Percentiles rank a stretch among this genome's conserved stretches.
phyloP scores from a whole-genome alignment of 2,329 filamentous ascomycete genomes.

The Epicoccum sorghinum region DNA sequence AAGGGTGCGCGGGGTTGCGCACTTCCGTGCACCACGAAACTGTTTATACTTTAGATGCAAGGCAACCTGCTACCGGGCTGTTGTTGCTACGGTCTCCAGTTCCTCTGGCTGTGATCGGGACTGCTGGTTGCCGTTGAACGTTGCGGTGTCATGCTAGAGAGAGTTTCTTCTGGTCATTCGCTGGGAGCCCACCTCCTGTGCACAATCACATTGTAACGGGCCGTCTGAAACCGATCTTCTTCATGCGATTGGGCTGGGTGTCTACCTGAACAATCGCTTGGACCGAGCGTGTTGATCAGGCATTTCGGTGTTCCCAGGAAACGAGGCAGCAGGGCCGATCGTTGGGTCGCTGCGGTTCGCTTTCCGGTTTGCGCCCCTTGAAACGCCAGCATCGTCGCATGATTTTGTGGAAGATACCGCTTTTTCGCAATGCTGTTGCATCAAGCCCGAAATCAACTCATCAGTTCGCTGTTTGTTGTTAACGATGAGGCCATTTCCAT shows the following conservation, averaged over 20 bases:
- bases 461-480: slow-evolving; percentile 16
- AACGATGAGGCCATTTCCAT: slow-evolving; percentile 11
- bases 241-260: slow-evolving; percentile 21
- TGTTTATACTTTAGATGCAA: slow-evolving; percentile 20
- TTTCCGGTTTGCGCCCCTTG: slow-evolving; percentile 30
- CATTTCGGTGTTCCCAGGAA: slow-evolving; percentile 25
- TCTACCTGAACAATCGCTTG: slow-evolving; percentile 11
- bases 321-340: slow-evolving; percentile 29
- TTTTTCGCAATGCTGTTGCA: slow-evolving; percentile 6
- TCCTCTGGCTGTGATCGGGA: slow-evolving; percentile 6
- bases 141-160: neutral
- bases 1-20: slow-evolving; percentile 28
- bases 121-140: slow-evolving; percentile 1
- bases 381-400: slow-evolving; percentile 39
- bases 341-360: slow-evolving; percentile 30
- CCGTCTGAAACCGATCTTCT: slow-evolving; percentile 28
- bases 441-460: slow-evolving; percentile 4
- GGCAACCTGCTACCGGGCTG: slow-evolving; percentile 13
- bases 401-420: slow-evolving; percentile 18
- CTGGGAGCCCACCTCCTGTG: neutral
- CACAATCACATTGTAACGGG: neutral
- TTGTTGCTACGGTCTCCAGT: slow-evolving; percentile 15
- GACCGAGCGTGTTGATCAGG: slow-evolving; percentile 13
- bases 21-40: slow-evolving; percentile 23
- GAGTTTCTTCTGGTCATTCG: neutral